Percentiles rank a stretch among this genome's conserved stretches.
Evolutionary conservation across 441 rosid species (phyloP).

Genomic region (Isatis lusitanica): DNA sequence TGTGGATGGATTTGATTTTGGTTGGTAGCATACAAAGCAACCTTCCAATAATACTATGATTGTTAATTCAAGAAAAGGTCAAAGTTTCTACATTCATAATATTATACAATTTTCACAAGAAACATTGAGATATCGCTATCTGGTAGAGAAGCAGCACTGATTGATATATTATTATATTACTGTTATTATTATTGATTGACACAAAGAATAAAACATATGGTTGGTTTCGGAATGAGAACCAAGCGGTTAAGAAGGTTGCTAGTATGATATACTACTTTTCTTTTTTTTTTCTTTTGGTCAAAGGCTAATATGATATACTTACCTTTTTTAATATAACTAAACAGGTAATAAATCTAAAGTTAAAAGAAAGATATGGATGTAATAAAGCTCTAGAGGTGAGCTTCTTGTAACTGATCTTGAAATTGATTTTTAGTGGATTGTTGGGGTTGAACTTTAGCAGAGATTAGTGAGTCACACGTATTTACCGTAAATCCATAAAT

Average conservation of each 20-base stretch:
- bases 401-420: not conserved
- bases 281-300: too few species aligned
- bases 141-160: not conserved
- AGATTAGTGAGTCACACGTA: not conserved
- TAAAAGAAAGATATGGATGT: too few species aligned
- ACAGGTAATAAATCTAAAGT: too few species aligned
- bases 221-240: not conserved
- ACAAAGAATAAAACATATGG: not conserved
- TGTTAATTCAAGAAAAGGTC: constrained; percentile 15
- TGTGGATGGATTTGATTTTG: constrained; percentile 26
- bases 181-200: not conserved
- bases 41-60: not conserved
- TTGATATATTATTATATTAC: not conserved
- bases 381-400: not conserved
- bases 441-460: too few species aligned
- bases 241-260: not conserved
- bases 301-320: not conserved
- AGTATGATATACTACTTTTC: not conserved
- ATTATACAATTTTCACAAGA: not conserved
- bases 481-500: not conserved
- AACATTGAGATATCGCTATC: not conserved
- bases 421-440: not conserved
- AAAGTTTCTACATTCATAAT: constrained; percentile 2
- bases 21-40: constrained; percentile 33
- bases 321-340: too few species aligned